These are phyloP conservation scores for Aureobasidium musti DNA, from an alignment of 2,329 filamentous ascomycete species.

Conservation along the genomic window DNA sequence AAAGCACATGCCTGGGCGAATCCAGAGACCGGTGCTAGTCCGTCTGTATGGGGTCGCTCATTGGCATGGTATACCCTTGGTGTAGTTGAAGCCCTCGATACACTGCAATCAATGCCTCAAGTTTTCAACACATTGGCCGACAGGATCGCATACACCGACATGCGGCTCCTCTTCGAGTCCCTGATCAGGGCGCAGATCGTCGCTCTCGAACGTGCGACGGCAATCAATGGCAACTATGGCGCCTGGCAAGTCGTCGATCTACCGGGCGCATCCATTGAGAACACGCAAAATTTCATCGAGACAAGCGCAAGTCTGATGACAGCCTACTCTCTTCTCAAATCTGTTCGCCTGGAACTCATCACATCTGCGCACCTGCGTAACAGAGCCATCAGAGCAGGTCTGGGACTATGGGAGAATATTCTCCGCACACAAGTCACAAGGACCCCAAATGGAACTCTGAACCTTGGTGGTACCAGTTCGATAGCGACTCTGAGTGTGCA, in stretches of 20 bases:
- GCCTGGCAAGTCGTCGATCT: slow-evolving; percentile 15
- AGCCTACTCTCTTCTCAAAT: slow-evolving; percentile 8
- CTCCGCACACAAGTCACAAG: neutral
- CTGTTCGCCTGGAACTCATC: neutral
- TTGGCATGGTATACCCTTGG: slow-evolving; percentile 19
- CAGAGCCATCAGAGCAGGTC: neutral
- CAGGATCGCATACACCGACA: neutral
- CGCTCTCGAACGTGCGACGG: slow-evolving; percentile 1
- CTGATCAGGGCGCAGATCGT: neutral
- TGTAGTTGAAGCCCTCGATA: neutral
- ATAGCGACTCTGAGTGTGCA: slow-evolving; percentile 16
- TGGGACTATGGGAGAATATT: neutral
- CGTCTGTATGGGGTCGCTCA: slow-evolving; percentile 12
- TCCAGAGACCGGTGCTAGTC: neutral
- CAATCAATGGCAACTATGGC: neutral
- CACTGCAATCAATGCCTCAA: neutral
- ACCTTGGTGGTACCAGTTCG: slow-evolving; percentile 1
- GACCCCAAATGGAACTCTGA: neutral
- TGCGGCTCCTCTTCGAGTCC: neutral
- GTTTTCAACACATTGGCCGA: neutral
- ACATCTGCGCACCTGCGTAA: neutral
- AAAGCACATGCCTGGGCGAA: neutral
- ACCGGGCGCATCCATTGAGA: slow-evolving; percentile 4
- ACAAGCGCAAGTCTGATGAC: slow-evolving; percentile 17
- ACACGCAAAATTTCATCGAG: neutral